These are phyloP conservation scores for Kodamaea sp. DNA, from an alignment of 1,139 yeast genomes.

Conservation along the genomic window DNA sequence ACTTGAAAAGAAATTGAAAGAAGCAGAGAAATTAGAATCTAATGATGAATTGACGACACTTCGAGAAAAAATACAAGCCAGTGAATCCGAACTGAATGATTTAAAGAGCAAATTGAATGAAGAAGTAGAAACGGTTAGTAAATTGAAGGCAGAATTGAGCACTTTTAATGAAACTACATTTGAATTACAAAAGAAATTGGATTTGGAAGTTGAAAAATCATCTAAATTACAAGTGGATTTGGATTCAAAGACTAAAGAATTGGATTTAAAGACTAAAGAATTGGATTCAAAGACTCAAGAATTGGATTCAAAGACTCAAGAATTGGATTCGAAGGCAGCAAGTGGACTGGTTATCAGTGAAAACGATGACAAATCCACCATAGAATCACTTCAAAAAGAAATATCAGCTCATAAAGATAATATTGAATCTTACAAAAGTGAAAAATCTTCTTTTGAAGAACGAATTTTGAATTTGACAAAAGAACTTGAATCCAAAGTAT, in stretches of 20 bases:
- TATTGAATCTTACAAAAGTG: neutral
- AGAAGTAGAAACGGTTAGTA: constrained; percentile 4
- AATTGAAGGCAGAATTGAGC: neutral
- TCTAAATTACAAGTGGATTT: no score
- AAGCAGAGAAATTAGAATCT: constrained; percentile 2
- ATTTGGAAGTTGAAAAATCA: no score
- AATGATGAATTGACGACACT: constrained; percentile 1
- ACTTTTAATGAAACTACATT: neutral
- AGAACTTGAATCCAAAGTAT: constrained; percentile 1
- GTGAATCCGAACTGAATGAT: constrained; percentile 11
- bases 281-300: no score
- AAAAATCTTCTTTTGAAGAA: neutral
- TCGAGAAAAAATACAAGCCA: constrained; percentile 15
- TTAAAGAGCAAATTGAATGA: constrained; percentile 8
- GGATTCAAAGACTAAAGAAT: no score
- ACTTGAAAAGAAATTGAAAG: constrained; percentile 3
- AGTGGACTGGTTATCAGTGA: no score
- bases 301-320: no score
- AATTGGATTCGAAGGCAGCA: no score
- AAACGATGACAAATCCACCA: no score
- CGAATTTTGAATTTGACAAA: constrained; percentile 1
- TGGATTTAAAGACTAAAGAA: no score
- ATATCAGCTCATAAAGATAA: neutral
- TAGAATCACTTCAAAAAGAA: neutral
- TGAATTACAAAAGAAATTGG: neutral